Evolutionary conservation across 202 grass and related monocot genomes (phyloP).

Genomic region (Schoenoplectus triqueter): DNA sequence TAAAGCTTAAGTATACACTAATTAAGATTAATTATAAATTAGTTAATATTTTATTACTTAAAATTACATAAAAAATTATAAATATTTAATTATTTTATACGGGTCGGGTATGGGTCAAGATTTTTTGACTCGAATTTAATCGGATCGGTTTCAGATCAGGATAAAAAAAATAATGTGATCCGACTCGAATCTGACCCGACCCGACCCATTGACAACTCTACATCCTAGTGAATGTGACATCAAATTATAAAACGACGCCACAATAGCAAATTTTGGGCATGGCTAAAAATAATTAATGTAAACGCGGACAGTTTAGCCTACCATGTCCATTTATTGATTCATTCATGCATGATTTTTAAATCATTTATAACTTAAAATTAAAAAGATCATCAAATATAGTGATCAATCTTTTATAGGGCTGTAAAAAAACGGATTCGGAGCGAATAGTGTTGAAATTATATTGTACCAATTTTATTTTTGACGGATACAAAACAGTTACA

Average conservation of each 20-base stretch:
- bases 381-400: neutral
- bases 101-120: too few relatives aligned
- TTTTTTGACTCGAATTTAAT: too few relatives aligned
- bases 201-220: neutral
- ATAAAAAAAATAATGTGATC: too few relatives aligned
- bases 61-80: too few relatives aligned
- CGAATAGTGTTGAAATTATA: too few relatives aligned
- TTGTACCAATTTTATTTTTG: neutral
- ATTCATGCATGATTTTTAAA: neutral
- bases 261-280: neutral
- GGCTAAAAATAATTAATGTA: neutral
- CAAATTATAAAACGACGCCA: constrained; percentile 19
- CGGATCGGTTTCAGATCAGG: too few relatives aligned
- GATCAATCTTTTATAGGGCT: neutral
- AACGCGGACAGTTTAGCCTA: neutral
- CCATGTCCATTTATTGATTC: neutral
- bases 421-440: too few relatives aligned
- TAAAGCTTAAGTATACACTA: too few relatives aligned
- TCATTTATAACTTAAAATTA: neutral
- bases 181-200: too few relatives aligned
- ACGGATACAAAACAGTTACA: neutral
- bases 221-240: neutral
- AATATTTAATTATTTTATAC: too few relatives aligned
- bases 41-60: too few relatives aligned
- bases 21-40: too few relatives aligned